Percentiles rank a stretch among this genome's conserved stretches.
These are phyloP conservation scores for Pelargonium myrrhifolium DNA, from an alignment of 441 rosid genomes.

Conservation along the genomic window DNA sequence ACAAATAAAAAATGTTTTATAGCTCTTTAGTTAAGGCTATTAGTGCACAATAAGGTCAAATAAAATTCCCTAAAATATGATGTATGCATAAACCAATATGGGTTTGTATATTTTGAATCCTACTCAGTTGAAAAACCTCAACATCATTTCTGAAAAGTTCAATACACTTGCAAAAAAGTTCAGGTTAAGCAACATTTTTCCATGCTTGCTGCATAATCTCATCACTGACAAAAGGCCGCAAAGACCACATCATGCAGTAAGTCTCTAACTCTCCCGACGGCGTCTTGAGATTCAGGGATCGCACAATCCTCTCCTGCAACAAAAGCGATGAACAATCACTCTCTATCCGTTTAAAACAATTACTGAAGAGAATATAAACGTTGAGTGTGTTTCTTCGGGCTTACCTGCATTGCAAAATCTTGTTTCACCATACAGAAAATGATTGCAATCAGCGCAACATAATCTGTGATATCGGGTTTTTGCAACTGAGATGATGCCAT, in stretches of 20 bases:
- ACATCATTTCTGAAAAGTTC: too few relatives aligned
- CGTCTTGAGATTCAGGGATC: conserved; percentile 49
- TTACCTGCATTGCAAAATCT: conserved; percentile 75
- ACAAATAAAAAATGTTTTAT: too few relatives aligned
- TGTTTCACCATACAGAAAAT: conserved; percentile 68
- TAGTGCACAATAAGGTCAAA: too few relatives aligned
- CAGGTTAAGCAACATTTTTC: conserved; percentile 29
- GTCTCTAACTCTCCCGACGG: conserved; percentile 50
- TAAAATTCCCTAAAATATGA: too few relatives aligned
- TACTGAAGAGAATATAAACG: background rate
- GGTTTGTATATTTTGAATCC: too few relatives aligned
- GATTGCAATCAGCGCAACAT: conserved; percentile 43
- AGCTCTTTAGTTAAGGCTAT: too few relatives aligned
- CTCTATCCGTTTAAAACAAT: background rate
- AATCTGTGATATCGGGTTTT: conserved; percentile 38
- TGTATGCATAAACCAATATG: too few relatives aligned
- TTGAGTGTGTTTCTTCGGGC: too few relatives aligned
- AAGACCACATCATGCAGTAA: conserved; percentile 75
- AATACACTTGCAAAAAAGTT: too few relatives aligned
- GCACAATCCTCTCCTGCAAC: conserved; percentile 63
- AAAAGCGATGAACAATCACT: background rate
- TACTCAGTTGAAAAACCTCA: too few relatives aligned
- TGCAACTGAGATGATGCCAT: conserved; percentile 10
- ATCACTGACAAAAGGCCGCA: conserved; percentile 63
- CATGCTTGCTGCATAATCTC: conserved; percentile 54